Evolutionary conservation across 345 rosid species (phyloP).

Genomic region (Murraya paniculata): DNA sequence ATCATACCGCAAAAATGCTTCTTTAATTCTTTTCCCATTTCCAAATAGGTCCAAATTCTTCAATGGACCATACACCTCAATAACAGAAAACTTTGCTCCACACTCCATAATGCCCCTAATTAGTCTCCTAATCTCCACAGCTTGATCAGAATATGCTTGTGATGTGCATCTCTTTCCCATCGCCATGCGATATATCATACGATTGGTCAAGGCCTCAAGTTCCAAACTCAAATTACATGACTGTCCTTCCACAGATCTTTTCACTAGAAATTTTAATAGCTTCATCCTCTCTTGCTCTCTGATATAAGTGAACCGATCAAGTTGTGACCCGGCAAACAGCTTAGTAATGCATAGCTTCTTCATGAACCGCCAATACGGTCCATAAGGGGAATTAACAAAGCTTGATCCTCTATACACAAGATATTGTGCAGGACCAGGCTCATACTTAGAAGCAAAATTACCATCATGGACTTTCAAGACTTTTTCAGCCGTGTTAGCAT

Average conservation of each 20-base stretch:
- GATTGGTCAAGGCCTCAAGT: slow-evolving; percentile 32
- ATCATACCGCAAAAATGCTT: slow-evolving; percentile 45
- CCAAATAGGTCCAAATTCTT: slow-evolving; percentile 48
- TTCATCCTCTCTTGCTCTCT: slow-evolving; percentile 27
- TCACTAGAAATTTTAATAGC: slow-evolving; percentile 19
- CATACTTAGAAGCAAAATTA: slow-evolving; percentile 32
- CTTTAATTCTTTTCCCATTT: slow-evolving; percentile 45
- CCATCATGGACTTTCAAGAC: slow-evolving; percentile 32
- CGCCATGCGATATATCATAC: slow-evolving; percentile 41
- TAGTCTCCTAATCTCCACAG: slow-evolving; percentile 28
- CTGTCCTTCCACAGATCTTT: slow-evolving; percentile 20
- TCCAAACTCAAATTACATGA: slow-evolving; percentile 33
- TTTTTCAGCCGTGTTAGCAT: slow-evolving; percentile 23
- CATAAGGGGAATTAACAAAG: slow-evolving; percentile 28
- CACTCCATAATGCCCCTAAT: slow-evolving; percentile 42
- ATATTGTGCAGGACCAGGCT: slow-evolving; percentile 29
- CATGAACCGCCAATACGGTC: slow-evolving; percentile 36
- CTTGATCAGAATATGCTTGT: slow-evolving; percentile 18
- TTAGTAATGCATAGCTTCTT: slow-evolving; percentile 37
- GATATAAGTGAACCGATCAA: slow-evolving; percentile 18
- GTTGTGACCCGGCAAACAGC: slow-evolving; percentile 34
- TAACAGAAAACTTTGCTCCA: slow-evolving; percentile 44
- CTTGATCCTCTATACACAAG: slow-evolving; percentile 26
- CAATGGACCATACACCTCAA: slow-evolving; percentile 61
- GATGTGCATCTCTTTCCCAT: slow-evolving; percentile 38